Percentiles rank a stretch among this genome's conserved stretches.
phyloP scores from a whole-genome alignment of 2,329 filamentous ascomycete species.

The Chalaropsis ovoidea region DNA sequence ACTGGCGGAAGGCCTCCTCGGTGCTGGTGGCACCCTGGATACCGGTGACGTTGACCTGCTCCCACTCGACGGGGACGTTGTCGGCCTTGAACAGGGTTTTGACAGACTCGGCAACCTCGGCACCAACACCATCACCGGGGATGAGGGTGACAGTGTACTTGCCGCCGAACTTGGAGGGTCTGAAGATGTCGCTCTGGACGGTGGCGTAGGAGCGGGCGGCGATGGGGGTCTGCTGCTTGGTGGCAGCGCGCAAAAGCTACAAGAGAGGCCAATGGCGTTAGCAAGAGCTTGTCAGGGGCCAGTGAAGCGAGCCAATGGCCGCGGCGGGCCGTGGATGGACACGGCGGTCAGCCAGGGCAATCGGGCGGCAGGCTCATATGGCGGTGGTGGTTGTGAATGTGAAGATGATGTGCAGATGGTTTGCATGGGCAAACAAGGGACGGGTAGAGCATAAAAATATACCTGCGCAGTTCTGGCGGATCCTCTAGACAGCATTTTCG shows the following conservation, averaged over 20 bases:
- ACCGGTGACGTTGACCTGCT: constrained; percentile 92
- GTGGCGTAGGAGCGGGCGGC: constrained; percentile 59
- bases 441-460: constrained; percentile 31
- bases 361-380: background rate
- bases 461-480: constrained; percentile 49
- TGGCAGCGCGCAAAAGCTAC: constrained; percentile 46
- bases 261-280: background rate
- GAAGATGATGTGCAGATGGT: background rate
- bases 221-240: constrained; percentile 34
- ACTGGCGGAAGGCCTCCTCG: constrained; percentile 91
- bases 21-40: constrained; percentile 69
- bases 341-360: background rate
- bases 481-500: constrained; percentile 50
- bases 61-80: constrained; percentile 97
- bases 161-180: constrained; percentile 96
- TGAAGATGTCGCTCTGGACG: constrained; percentile 91
- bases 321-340: background rate
- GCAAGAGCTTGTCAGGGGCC: constrained; percentile 25
- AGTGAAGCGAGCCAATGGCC: constrained; percentile 26
- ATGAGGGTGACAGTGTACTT: constrained; percentile 99
- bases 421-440: background rate
- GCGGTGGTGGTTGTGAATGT: background rate
- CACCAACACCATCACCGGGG: constrained; percentile 96
- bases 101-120: constrained; percentile 94
- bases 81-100: constrained; percentile 99